These are phyloP conservation scores for Litsea cubeba DNA, from an alignment of 164 flowering plant species.

Conservation along the genomic window DNA sequence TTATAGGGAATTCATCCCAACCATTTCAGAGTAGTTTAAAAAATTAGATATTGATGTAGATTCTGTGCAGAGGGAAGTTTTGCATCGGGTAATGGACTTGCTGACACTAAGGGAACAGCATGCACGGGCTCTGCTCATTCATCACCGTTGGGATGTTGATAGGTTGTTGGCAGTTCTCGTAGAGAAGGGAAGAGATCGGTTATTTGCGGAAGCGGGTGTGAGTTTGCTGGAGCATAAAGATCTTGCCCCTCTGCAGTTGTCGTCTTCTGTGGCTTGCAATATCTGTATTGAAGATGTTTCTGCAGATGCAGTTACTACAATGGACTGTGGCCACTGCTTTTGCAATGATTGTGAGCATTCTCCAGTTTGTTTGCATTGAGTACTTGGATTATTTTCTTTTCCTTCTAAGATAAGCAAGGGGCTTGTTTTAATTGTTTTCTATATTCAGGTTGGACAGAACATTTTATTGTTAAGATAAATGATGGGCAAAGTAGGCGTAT, in stretches of 20 bases:
- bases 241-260: slow-evolving; percentile 9
- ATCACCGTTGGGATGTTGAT: slow-evolving; percentile 81
- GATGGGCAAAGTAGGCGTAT: slow-evolving; percentile 88
- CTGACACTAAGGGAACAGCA: slow-evolving; percentile 66
- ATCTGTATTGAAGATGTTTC: slow-evolving; percentile 64
- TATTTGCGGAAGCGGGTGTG: slow-evolving; percentile 67
- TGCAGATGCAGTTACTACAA: slow-evolving; percentile 37
- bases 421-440: not conserved
- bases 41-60: slow-evolving; percentile 3
- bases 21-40: not conserved
- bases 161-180: slow-evolving; percentile 53
- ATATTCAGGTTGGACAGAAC: slow-evolving; percentile 60
- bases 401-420: not conserved
- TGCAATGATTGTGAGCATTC: slow-evolving; percentile 38
- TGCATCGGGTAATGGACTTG: slow-evolving; percentile 65
- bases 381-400: no score
- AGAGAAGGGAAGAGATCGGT: slow-evolving; percentile 51
- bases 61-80: slow-evolving; percentile 54
- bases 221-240: slow-evolving; percentile 29
- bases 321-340: slow-evolving; percentile 88
- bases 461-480: slow-evolving; percentile 76
- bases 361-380: not conserved
- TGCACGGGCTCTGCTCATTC: slow-evolving; percentile 78
- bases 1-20: not conserved
- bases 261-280: slow-evolving; percentile 33